phyloP scores from a whole-genome alignment of 257 asterid genomes.

The Fraxinus americana region DNA sequence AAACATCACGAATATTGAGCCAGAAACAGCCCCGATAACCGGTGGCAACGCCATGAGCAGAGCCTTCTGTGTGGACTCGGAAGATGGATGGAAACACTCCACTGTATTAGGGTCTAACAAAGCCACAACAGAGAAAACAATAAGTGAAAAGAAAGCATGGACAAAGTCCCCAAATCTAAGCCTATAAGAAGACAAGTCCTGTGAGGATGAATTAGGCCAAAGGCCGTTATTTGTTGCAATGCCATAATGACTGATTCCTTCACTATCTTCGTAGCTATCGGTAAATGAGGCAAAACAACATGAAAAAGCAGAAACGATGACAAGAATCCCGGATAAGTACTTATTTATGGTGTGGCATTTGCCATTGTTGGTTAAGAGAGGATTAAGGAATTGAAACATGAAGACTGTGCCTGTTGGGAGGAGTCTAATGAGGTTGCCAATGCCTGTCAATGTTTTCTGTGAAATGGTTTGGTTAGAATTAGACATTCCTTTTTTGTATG shows the following conservation, averaged over 20 bases:
- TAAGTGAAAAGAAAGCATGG: conserved; percentile 54
- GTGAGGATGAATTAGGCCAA: conserved; percentile 49
- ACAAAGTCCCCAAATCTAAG: conserved; percentile 65
- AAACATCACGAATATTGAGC: conserved; percentile 50
- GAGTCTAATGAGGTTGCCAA: conserved; percentile 68
- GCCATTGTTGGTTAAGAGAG: conserved; percentile 78
- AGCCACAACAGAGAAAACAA: conserved; percentile 60
- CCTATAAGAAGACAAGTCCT: conserved; percentile 49
- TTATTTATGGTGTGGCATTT: conserved; percentile 53
- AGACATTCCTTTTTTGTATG: conserved; percentile 28
- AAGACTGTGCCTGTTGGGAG: conserved; percentile 78
- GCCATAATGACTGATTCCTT: conserved; percentile 59
- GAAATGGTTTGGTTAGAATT: conserved; percentile 25
- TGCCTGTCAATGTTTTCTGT: conserved; percentile 45
- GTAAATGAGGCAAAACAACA: conserved; percentile 77
- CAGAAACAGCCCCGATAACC: conserved; percentile 53
- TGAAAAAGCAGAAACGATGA: conserved; percentile 48
- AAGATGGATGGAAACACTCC: conserved; percentile 67
- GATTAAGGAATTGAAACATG: conserved; percentile 73
- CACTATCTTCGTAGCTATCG: conserved; percentile 63
- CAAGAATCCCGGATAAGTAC: conserved; percentile 51
- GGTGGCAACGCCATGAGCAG: conserved; percentile 71
- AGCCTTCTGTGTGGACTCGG: conserved; percentile 50
- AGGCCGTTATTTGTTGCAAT: conserved; percentile 70
- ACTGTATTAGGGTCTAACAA: conserved; percentile 65